Conservation (phyloP, 1,284 basidiomycete species). For the Leucoagaricus sp. region DNA sequence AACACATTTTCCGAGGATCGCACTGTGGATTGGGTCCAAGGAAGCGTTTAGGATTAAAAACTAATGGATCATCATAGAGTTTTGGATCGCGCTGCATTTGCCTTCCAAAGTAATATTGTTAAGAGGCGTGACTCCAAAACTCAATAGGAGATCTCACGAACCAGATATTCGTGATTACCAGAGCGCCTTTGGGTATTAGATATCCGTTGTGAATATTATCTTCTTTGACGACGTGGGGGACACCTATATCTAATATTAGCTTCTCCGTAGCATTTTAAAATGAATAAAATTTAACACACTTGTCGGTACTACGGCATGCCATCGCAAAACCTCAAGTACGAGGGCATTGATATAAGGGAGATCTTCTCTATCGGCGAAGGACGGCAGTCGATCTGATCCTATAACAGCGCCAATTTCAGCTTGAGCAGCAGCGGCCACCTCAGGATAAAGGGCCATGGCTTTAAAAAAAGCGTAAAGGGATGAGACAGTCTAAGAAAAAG, state of each 20-base stretch:
- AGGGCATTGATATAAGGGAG: conserved; percentile 54
- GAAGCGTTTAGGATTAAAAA: conserved; percentile 26
- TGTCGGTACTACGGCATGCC: conserved; percentile 39
- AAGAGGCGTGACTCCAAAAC: no score
- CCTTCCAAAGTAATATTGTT: no score
- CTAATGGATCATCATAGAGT: conserved; percentile 30
- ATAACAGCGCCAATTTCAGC: conserved; percentile 54
- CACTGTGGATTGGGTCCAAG: conserved; percentile 27
- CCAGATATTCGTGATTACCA: conserved; percentile 40
- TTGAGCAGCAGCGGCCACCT: conserved; percentile 46
- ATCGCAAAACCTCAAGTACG: conserved; percentile 36
- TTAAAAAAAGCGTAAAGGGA: conserved; percentile 42
- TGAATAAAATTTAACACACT: conserved; percentile 27
- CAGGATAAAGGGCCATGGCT: conserved; percentile 42
- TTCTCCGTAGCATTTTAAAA: not conserved
- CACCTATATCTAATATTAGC: conserved; percentile 27
- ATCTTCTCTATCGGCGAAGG: conserved; percentile 45
- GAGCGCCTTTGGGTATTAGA: conserved; percentile 36
- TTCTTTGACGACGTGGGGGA: conserved; percentile 43
- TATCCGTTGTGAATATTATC: conserved; percentile 43
- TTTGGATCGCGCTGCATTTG: conserved; percentile 38
- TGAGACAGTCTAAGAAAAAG: conserved; percentile 41
- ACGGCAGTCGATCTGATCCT: conserved; percentile 50
- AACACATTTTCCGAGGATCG: conserved; percentile 29
- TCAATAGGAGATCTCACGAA: no score